Percentiles rank a stretch among this genome's conserved stretches.
Evolutionary conservation across 2,329 filamentous ascomycete species (phyloP).

Genomic region (Penicillium freii): DNA sequence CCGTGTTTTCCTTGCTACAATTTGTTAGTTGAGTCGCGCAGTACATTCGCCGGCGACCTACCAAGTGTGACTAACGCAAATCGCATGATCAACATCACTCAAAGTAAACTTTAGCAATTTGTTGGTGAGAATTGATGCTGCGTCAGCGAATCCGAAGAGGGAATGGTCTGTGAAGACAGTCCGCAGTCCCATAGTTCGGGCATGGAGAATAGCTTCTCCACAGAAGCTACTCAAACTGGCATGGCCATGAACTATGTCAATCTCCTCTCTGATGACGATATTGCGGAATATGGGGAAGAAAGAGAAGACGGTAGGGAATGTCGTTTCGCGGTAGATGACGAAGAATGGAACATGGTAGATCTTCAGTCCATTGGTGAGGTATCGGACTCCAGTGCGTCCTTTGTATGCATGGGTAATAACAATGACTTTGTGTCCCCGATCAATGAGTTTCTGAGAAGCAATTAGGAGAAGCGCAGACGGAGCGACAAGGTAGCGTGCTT

Average conservation of each 20-base stretch:
- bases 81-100: constrained; percentile 96
- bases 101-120: constrained; percentile 94
- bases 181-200: constrained; percentile 88
- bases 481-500: constrained; percentile 21
- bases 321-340: constrained; percentile 89
- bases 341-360: constrained; percentile 97
- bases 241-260: constrained; percentile 98
- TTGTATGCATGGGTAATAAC: constrained; percentile 95
- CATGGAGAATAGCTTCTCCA: constrained; percentile 92
- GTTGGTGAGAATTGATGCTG: constrained; percentile 91
- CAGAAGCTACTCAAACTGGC: constrained; percentile 89
- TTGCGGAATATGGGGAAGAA: constrained; percentile 98
- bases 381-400: constrained; percentile 85
- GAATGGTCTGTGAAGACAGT: constrained; percentile 98
- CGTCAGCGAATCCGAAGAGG: constrained; percentile 94
- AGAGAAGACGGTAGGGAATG: constrained; percentile 95
- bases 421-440: constrained; percentile 96
- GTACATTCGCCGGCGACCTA: constrained; percentile 41
- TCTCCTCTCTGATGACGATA: constrained; percentile 88
- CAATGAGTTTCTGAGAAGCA: constrained; percentile 72
- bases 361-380: constrained; percentile 95
- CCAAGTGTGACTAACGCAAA: constrained; percentile 98
- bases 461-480: constrained; percentile 11
- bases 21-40: background rate
- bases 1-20: constrained; percentile 90